Conservation (phyloP, 768 basidiomycete species). For the Boletus speciosus region DNA sequence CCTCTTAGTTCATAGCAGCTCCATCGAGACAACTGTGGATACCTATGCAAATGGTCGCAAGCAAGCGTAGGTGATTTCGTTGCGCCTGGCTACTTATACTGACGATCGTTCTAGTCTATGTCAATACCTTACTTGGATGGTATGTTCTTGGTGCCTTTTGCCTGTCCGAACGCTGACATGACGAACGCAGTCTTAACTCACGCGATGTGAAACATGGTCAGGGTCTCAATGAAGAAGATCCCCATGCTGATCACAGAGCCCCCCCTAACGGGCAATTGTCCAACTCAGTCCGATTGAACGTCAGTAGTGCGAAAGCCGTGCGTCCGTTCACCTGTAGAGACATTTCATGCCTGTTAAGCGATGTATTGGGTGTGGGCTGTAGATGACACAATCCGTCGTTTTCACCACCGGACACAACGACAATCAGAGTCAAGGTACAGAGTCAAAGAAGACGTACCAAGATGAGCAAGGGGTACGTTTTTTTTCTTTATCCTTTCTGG, state of each 20-base stretch:
- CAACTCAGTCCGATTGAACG: slow-evolving; percentile 10
- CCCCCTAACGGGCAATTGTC: neutral
- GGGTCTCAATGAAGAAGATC: slow-evolving; percentile 27
- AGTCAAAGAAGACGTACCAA: slow-evolving; percentile 14
- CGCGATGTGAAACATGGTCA: slow-evolving; percentile 17
- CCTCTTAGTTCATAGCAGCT: slow-evolving; percentile 19
- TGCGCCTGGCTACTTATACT: neutral
- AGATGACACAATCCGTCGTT: slow-evolving; percentile 19
- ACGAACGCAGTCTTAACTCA: slow-evolving; percentile 21
- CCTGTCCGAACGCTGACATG: neutral
- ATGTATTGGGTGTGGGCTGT: neutral
- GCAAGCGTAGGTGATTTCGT: slow-evolving; percentile 18
- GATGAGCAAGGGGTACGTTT: slow-evolving; percentile 14
- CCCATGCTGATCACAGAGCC: slow-evolving; percentile 4
- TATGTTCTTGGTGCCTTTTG: slow-evolving; percentile 3
- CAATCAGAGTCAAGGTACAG: slow-evolving; percentile 3
- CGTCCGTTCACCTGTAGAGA: neutral
- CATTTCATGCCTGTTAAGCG: neutral
- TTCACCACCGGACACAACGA: slow-evolving; percentile 3
- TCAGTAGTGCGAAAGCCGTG: slow-evolving; percentile 14
- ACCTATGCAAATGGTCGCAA: slow-evolving; percentile 25
- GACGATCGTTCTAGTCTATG: slow-evolving; percentile 20
- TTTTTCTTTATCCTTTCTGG: too few species aligned
- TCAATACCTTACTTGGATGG: slow-evolving; percentile 28
- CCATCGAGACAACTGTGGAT: slow-evolving; percentile 26